Evolutionary conservation across 2,329 filamentous ascomycete species (phyloP).

Genomic region (Cyphellophora europaea): DNA sequence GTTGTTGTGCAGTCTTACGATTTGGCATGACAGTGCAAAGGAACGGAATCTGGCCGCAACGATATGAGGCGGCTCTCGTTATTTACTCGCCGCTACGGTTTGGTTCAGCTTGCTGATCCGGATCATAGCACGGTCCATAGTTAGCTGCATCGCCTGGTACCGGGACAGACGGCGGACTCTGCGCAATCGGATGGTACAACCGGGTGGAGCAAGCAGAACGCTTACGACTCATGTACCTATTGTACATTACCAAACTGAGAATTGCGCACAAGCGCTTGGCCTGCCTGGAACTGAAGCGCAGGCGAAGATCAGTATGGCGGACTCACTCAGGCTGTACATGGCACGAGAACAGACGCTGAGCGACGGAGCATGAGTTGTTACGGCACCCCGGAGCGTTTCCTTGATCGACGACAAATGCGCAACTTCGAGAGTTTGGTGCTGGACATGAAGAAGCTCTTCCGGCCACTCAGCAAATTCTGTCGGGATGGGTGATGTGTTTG

Average conservation of each 20-base stretch:
- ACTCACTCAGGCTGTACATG: constrained; percentile 52
- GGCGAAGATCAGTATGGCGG: constrained; percentile 46
- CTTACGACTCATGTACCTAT: constrained; percentile 54
- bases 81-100: constrained; percentile 47
- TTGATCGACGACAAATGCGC: constrained; percentile 61
- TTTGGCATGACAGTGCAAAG: constrained; percentile 60
- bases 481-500: neutral
- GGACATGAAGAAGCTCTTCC: constrained; percentile 64
- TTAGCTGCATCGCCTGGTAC: constrained; percentile 49
- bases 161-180: constrained; percentile 36
- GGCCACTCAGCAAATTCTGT: constrained; percentile 35
- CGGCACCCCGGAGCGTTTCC: constrained; percentile 59
- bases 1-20: constrained; percentile 52
- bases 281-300: constrained; percentile 50
- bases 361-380: constrained; percentile 55
- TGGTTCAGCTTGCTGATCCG: constrained; percentile 46
- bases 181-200: constrained; percentile 53
- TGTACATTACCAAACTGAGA: constrained; percentile 53
- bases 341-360: constrained; percentile 52
- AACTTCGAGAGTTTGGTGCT: constrained; percentile 51
- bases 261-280: constrained; percentile 58
- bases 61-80: constrained; percentile 23
- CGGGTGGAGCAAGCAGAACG: constrained; percentile 67
- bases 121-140: constrained; percentile 43
- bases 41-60: constrained; percentile 56